Base-by-base conservation (phyloP, 345 rosid genomes). In the Boechera retrofracta region DNA sequence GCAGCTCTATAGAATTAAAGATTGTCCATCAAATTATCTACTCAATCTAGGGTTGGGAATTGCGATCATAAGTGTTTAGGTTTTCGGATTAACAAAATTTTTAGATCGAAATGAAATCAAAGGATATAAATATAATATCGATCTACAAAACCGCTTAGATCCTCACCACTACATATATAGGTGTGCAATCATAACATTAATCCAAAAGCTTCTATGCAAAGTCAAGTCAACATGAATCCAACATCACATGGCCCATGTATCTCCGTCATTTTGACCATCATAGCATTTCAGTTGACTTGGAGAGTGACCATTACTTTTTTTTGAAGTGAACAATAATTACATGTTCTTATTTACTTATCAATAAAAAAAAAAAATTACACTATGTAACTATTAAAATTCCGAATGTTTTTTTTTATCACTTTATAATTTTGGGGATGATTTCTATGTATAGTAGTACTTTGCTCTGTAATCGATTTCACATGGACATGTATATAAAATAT, bases 31-130 rank as follows among this genome's bases (percentile, higher is more conserved):
- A 11, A 12, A 16, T 67, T 45, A 12, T 55, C 51, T 33, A 18
- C 33, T 67, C 68, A 58, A 67, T 16, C 44, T 75, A 75, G 73
- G 79, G 73, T 67, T 67, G 69, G 77, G 11, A 33, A 28, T 28
- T 28, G 29, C 29, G 64, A 29, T 42, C 44, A 12, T 16, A 16
- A 7, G 28, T 68, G 29, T 12, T 5, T 57, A 35, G 33, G 41
- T 28, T 60, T 39, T 57, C 4, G 12, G 35, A 48, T 35, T 59
- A 65, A 56, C 10, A 65, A 4, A 24, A 2, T 44, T 45, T 55
- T 7, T 21, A 64, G 54, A 73, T 35, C 8, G 41, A 35, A 47
- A 47, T 29, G 7, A 42, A 63, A 13, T 44, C 47, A 24, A 35
- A 35, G 12, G 51, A 58, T 7, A 58, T 28, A 2, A 2, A 28